phyloP scores from a whole-genome alignment of 2,329 filamentous ascomycete genomes.

The Ceratocystis cubensis region DNA sequence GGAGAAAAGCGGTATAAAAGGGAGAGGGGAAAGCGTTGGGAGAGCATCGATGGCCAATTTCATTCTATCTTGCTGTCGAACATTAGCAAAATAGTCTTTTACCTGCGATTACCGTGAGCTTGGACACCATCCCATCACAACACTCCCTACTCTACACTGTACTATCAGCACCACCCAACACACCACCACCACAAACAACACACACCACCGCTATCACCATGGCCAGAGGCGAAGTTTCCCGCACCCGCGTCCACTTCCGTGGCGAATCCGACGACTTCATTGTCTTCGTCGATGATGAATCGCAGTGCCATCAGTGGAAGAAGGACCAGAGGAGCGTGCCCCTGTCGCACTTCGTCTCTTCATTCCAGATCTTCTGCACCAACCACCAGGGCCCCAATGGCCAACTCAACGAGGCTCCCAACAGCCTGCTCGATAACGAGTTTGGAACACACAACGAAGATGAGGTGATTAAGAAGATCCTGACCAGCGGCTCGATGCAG shows the following conservation, averaged over 20 bases:
- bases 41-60: no score
- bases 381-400: constrained; percentile 87
- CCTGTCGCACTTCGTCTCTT: constrained; percentile 69
- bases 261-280: constrained; percentile 50
- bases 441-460: constrained; percentile 74
- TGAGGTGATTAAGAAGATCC: constrained; percentile 67
- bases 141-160: no score
- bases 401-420: constrained; percentile 61
- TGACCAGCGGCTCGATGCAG: constrained; percentile 15
- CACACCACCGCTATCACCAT: constrained; percentile 34
- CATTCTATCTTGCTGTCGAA: no score
- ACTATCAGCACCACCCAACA: not conserved
- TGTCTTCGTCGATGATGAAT: constrained; percentile 45
- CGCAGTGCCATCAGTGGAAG: constrained; percentile 69
- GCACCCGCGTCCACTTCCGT: constrained; percentile 78
- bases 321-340: constrained; percentile 59
- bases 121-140: no score
- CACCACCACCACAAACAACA: not conserved
- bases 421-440: constrained; percentile 64
- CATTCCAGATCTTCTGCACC: constrained; percentile 81
- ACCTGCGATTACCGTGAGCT: not conserved
- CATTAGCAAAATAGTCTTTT: not conserved
- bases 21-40: not conserved
- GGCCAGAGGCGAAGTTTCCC: constrained; percentile 56
- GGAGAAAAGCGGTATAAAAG: not conserved